A percentile compares a stretch with the other conserved stretches of the same genome.
Evolutionary conservation across 2,329 filamentous ascomycete genomes (phyloP).

Genomic region (Aspergillus fumigatiaffinis): DNA sequence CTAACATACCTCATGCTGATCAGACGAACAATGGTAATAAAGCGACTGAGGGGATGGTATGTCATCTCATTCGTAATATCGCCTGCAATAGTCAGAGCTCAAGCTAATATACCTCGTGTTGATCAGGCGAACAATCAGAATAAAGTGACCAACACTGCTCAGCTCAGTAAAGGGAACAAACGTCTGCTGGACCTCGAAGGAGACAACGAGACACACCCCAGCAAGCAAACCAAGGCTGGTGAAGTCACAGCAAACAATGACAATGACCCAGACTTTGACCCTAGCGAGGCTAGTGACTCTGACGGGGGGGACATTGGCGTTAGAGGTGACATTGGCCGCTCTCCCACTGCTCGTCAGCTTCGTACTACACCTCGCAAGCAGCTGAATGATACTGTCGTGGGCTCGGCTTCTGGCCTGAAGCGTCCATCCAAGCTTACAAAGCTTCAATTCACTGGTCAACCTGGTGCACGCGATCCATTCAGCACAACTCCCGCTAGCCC

Average conservation of each 20-base stretch:
- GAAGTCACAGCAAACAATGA: neutral
- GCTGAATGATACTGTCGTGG: neutral
- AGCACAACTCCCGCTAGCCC: neutral
- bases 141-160: neutral
- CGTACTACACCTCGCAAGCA: neutral
- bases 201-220: neutral
- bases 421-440: neutral
- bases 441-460: neutral
- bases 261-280: too few relatives aligned
- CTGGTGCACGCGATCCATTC: neutral
- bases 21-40: neutral
- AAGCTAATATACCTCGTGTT: neutral
- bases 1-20: neutral
- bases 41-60: neutral
- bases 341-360: neutral
- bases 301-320: neutral
- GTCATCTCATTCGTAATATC: neutral
- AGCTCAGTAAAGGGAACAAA: neutral
- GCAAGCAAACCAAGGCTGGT: neutral
- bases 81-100: neutral
- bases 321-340: neutral
- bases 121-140: neutral
- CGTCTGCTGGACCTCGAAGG: neutral
- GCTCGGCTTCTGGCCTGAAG: neutral
- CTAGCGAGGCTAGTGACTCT: neutral